Base-by-base conservation (phyloP, 495 filamentous ascomycete species). In the Aspergillus hancockii region DNA sequence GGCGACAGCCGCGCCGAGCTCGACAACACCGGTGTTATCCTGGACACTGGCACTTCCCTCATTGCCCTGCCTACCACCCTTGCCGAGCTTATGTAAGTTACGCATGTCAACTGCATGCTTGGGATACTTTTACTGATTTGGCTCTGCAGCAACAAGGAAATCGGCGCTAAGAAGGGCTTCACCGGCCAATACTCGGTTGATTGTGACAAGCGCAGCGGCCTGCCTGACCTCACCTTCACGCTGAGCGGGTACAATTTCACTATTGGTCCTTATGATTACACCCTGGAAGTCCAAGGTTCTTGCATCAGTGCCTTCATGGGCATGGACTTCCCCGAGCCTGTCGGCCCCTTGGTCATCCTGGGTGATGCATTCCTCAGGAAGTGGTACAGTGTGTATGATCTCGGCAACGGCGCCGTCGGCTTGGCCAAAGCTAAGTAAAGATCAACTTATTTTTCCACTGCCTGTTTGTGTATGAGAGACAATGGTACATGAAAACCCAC, bases 281-380 rank as follows among this genome's bases (percentile, higher is more conserved):
- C 97, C 71, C 85, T 99, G 52, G 95, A 99, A 74, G 86, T 96
- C 43, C 88, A 91, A 71, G 94, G 95, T 60, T 91, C 87, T 69
- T 99, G 95, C 79, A 96, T 99, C 77, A 96, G 91, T 51, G 87
- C 90, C 61, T 96, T 99, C 81, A 93, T 96, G 86, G 93, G 93
- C 64, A 96, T 97, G 89, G 94, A 98, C 75, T 90, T 97, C 84
- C 91, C 90, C 22, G 89, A 88, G 67, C 92, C 92, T 19, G 87
- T 89, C 59, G 94, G 95, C 16, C 95, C 95, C 57, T 83, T 99
- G 52, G 95, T 91, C 46, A 98, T 99, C 60, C 85, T 99, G 32
- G 95, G 95, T 66, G 95, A 99, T 75, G 89, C 95, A 49, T 99
- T 99, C 90, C 85, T 99, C 70, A 85, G 95, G 74, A 91, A 81